These are phyloP conservation scores for Phytophthora litchii DNA, from an alignment of 352 stramenopile genomes.

Conservation along the genomic window DNA sequence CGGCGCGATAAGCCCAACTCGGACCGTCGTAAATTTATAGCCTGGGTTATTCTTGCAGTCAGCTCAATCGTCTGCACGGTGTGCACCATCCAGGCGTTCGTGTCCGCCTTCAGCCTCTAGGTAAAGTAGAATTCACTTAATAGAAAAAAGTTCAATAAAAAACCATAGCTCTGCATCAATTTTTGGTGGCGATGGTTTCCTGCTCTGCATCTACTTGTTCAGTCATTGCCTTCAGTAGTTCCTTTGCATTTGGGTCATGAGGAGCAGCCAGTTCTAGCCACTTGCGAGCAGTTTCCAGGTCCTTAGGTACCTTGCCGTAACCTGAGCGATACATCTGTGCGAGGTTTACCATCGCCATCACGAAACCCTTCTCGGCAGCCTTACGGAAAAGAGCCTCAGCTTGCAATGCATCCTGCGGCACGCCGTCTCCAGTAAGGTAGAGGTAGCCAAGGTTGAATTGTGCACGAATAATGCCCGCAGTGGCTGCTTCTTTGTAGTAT, in stretches of 20 bases:
- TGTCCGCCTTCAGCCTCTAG: constrained; percentile 48
- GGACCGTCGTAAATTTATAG: constrained; percentile 69
- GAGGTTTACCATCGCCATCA: constrained; percentile 90
- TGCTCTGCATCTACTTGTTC: constrained; percentile 12
- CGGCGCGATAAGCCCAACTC: constrained; percentile 70
- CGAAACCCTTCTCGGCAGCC: constrained; percentile 78
- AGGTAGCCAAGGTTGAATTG: constrained; percentile 85
- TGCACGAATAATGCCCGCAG: constrained; percentile 57
- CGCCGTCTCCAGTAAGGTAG: constrained; percentile 69
- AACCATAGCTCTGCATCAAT: constrained; percentile 13
- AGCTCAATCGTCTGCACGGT: constrained; percentile 72
- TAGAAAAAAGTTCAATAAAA: constrained; percentile 16
- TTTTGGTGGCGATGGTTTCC: constrained; percentile 3
- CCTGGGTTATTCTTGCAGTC: constrained; percentile 80
- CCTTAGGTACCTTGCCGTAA: constrained; percentile 67
- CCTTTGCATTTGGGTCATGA: constrained; percentile 79
- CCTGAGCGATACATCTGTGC: constrained; percentile 84
- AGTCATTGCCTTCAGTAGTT: constrained; percentile 57
- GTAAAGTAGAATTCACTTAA: constrained; percentile 10
- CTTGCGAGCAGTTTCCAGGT: constrained; percentile 65
- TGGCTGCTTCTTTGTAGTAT: constrained; percentile 74
- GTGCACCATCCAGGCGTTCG: constrained; percentile 75
- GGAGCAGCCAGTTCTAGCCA: constrained; percentile 81
- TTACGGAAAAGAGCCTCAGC: constrained; percentile 77
- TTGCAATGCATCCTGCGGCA: constrained; percentile 58